Percentiles rank a stretch among this genome's conserved stretches.
phyloP scores from a whole-genome alignment of 148 eudicot species.

The Hydrangea macrophylla region DNA sequence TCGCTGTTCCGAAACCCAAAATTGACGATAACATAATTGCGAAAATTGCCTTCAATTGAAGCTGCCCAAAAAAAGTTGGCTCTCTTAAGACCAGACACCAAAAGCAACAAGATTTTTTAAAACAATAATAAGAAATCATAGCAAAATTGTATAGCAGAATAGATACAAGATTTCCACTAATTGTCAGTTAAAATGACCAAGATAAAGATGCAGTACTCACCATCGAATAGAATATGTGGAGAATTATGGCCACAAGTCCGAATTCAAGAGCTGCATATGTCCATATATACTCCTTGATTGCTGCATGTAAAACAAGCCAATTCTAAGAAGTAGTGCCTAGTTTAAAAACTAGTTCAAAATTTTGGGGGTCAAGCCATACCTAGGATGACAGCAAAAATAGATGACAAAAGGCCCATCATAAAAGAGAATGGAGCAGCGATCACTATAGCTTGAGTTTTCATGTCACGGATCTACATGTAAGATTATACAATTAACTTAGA shows the following conservation, averaged over 20 bases:
- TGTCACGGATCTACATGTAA: constrained; percentile 48
- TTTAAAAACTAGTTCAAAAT: background rate
- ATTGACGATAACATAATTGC: constrained; percentile 60
- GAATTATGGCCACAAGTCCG: constrained; percentile 61
- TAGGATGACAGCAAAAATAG: constrained; percentile 65
- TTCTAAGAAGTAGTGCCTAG: constrained; percentile 4
- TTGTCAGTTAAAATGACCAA: too few species aligned
- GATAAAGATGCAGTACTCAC: constrained; percentile 33
- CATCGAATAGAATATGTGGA: constrained; percentile 59
- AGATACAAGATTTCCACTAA: background rate
- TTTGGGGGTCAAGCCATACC: constrained; percentile 39
- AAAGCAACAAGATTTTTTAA: background rate
- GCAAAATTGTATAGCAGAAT: background rate
- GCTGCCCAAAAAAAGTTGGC: constrained; percentile 45
- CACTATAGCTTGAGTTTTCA: constrained; percentile 63
- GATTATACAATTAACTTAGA: background rate
- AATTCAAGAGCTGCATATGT: constrained; percentile 89
- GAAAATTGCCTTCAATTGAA: constrained; percentile 51
- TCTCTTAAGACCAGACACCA: background rate
- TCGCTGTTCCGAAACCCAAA: constrained; percentile 61
- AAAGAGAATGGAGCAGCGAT: constrained; percentile 86
- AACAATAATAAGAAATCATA: background rate
- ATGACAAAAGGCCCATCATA: constrained; percentile 59
- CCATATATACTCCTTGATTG: constrained; percentile 84
- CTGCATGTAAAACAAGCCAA: constrained; percentile 44